Base-by-base conservation (phyloP, 306 rosid genomes). In the Prunus padus region DNA sequence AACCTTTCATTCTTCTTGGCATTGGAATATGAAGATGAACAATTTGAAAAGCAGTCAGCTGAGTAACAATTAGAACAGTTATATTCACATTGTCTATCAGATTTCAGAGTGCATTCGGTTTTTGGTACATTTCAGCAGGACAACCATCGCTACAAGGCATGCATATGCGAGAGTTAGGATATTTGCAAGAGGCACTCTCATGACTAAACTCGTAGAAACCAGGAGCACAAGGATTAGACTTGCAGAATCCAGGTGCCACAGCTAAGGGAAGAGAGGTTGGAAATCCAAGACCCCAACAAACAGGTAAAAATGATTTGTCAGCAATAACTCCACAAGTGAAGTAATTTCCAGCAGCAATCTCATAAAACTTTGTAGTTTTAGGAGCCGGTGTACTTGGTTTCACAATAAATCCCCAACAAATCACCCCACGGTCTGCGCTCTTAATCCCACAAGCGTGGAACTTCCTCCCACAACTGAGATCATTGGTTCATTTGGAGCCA, bases 401-500 rank as follows among this genome's bases (percentile, higher is more conserved):
- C 59, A 90, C 76, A 37, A 75, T 63, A 72, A 76, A 88, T 4
- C 98, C 98, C 98, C 98, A 95, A 65, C 98, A 95, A 80, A 89
- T 83, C 47, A 95, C 93, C 28, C 86, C 89, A 11, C 74, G 95
- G 67, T 89, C 97, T 61, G 70, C 67, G 80, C 88, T 95, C 82
- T 88, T 90, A 70, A 95, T 87, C 31, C 98, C 98, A 76, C 97
- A 95, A 33, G 98, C 96, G 76, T 95, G 98, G 31, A 95, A 92
- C 76, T 84, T 92, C 52, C 98, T 69, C 98, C 98, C 9, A 89
- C 97, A 4, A 95, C 90, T 52, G 92, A 87, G 12, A 89, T 84
- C 89, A 95, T 77, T 1, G 97, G 85, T 28, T 87, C 96, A 68
- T 63, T 82, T 65, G 98, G 98, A 19, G 92, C 89, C 77, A 88